Evolutionary conservation across 1,284 basidiomycete species (phyloP).

Genomic region (Cryptococcus maquisensis): DNA sequence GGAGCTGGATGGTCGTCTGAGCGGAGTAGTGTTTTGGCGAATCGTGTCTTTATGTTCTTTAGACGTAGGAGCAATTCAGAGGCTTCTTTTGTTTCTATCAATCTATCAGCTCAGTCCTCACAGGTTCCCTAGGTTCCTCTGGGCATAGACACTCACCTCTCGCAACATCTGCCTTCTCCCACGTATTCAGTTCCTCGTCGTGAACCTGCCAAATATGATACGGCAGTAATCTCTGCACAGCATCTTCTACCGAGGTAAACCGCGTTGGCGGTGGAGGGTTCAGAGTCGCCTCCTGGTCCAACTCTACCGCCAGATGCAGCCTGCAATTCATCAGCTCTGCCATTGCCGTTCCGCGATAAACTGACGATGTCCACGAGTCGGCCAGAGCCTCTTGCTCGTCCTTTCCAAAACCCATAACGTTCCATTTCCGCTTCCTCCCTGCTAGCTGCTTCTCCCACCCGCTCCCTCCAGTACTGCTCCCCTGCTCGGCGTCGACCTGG

Average conservation of each 20-base stretch:
- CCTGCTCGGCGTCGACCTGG: too few species aligned
- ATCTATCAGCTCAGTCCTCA: not conserved
- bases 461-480: not conserved
- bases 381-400: conserved; percentile 17
- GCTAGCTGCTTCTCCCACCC: conserved; percentile 7
- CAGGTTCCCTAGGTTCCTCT: not conserved
- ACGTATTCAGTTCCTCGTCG: conserved; percentile 35
- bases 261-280: conserved; percentile 21
- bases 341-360: not conserved
- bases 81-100: conserved; percentile 22
- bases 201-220: conserved; percentile 45
- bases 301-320: conserved; percentile 29
- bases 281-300: conserved; percentile 35
- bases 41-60: conserved; percentile 24
- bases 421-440: conserved; percentile 25
- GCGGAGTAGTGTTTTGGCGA: conserved; percentile 22
- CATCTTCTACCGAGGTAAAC: conserved; percentile 36
- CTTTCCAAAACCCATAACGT: conserved; percentile 14
- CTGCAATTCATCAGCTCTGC: conserved; percentile 9
- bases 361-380: conserved; percentile 7
- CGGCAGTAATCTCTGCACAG: conserved; percentile 36
- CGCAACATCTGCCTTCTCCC: conserved; percentile 3
- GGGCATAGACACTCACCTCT: conserved; percentile 14
- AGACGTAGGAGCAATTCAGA: conserved; percentile 19
- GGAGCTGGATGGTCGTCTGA: conserved; percentile 32